These are phyloP conservation scores for Yamadazyma atlantica DNA, from an alignment of 1,139 yeast genomes.

Conservation along the genomic window DNA sequence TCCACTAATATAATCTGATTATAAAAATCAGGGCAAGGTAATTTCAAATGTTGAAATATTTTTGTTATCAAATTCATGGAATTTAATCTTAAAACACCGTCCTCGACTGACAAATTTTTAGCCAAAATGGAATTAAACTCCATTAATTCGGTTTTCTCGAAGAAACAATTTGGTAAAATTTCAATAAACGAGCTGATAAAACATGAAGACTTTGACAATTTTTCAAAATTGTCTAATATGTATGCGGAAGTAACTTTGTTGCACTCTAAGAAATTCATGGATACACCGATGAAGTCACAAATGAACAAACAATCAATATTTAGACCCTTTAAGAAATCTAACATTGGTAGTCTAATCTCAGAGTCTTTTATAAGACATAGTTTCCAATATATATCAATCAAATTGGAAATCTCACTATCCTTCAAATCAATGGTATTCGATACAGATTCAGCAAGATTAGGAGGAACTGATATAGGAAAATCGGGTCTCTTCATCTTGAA, in stretches of 20 bases:
- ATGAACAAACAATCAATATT: conserved; percentile 8
- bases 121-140: conserved; percentile 9
- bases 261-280: conserved; percentile 7
- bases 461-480: conserved; percentile 9
- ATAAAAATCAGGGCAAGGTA: conserved; percentile 32
- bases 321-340: conserved; percentile 4
- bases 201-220: conserved; percentile 19
- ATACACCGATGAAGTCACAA: conserved; percentile 14
- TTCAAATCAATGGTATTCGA: conserved; percentile 5
- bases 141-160: not conserved
- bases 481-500: conserved; percentile 10
- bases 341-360: not conserved
- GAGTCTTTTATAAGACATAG: conserved; percentile 9
- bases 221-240: conserved; percentile 13
- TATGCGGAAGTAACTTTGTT: not conserved
- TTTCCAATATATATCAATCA: conserved; percentile 15
- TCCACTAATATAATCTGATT: conserved; percentile 59
- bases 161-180: conserved; percentile 9
- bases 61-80: conserved; percentile 43
- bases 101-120: conserved; percentile 45
- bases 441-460: not conserved
- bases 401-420: conserved; percentile 4
- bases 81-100: conserved; percentile 45
- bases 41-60: conserved; percentile 24
- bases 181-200: conserved; percentile 21